Percentiles rank a stretch among this genome's conserved stretches.
These are phyloP conservation scores for Kazachstania psychrophila DNA, from an alignment of 805 yeast species.

Conservation along the genomic window DNA sequence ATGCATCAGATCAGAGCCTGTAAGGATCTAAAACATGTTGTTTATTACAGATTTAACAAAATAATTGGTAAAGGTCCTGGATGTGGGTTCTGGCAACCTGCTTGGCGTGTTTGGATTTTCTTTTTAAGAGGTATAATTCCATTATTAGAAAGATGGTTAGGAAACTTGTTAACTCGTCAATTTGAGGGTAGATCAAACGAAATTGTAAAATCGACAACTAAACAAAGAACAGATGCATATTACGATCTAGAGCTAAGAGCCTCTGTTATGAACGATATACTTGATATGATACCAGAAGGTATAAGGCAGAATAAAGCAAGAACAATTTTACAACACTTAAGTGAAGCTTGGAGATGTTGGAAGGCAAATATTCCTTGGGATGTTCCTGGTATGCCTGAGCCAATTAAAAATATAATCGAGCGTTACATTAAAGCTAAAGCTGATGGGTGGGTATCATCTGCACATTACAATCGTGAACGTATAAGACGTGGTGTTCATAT, in stretches of 20 bases:
- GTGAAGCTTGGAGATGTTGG: slow-evolving; percentile 99
- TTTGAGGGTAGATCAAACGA: slow-evolving; percentile 95
- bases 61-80: slow-evolving; percentile 97
- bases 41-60: slow-evolving; percentile 74
- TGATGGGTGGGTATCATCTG: slow-evolving; percentile 91
- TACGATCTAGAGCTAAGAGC: slow-evolving; percentile 90
- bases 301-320: slow-evolving; percentile 78
- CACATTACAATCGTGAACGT: slow-evolving; percentile 85
- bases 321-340: slow-evolving; percentile 81
- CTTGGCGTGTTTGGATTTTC: slow-evolving; percentile 94
- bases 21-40: slow-evolving; percentile 88
- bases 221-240: slow-evolving; percentile 90
- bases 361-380: slow-evolving; percentile 98
- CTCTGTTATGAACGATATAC: slow-evolving; percentile 87
- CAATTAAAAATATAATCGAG: slow-evolving; percentile 76
- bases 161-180: slow-evolving; percentile 82
- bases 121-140: slow-evolving; percentile 91
- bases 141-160: slow-evolving; percentile 86
- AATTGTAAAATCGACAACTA: slow-evolving; percentile 86
- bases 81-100: slow-evolving; percentile 98
- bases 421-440: slow-evolving; percentile 91
- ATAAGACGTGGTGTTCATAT: slow-evolving; percentile 83
- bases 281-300: slow-evolving; percentile 96
- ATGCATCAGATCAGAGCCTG: slow-evolving; percentile 98
- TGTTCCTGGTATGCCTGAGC: slow-evolving; percentile 92